Evolutionary conservation across 768 basidiomycete genomes (phyloP).

Genomic region (Kwoniella dendrophila): DNA sequence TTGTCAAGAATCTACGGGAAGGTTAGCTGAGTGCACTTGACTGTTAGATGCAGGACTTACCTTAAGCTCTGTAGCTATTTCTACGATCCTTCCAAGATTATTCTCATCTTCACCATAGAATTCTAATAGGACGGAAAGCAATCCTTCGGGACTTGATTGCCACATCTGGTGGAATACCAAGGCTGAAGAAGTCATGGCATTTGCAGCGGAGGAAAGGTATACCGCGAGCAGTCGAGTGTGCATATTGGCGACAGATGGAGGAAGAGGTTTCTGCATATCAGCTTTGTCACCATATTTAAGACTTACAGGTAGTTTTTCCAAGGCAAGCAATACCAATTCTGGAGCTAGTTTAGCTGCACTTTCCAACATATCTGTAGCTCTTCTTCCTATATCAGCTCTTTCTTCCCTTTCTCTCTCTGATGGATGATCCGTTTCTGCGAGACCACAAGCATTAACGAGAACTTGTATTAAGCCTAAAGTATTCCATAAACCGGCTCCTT

Average conservation of each 20-base stretch:
- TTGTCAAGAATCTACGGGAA: constrained; percentile 73
- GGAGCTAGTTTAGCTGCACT: constrained; percentile 91
- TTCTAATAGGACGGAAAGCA: constrained; percentile 83
- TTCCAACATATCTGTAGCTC: constrained; percentile 87
- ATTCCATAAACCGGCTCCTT: constrained; percentile 86
- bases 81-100: constrained; percentile 90
- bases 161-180: constrained; percentile 96
- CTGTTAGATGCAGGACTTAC: constrained; percentile 58
- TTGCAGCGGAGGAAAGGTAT: constrained; percentile 65
- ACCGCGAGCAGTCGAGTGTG: constrained; percentile 79
- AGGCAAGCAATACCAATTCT: constrained; percentile 89
- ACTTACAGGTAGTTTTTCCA: constrained; percentile 85
- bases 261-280: constrained; percentile 72
- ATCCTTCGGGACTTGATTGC: constrained; percentile 82
- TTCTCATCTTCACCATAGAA: constrained; percentile 89
- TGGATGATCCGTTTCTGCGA: constrained; percentile 34
- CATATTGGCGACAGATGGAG: constrained; percentile 82
- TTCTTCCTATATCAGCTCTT: constrained; percentile 69
- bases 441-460: constrained; percentile 65
- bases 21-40: constrained; percentile 1
- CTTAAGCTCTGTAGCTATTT: constrained; percentile 93
- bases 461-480: constrained; percentile 87
- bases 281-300: neutral
- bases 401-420: constrained; percentile 59
- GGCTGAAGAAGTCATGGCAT: constrained; percentile 90